These are phyloP conservation scores for Smallanthus sonchifolius DNA, from an alignment of 129 eudicot species.

Conservation along the genomic window DNA sequence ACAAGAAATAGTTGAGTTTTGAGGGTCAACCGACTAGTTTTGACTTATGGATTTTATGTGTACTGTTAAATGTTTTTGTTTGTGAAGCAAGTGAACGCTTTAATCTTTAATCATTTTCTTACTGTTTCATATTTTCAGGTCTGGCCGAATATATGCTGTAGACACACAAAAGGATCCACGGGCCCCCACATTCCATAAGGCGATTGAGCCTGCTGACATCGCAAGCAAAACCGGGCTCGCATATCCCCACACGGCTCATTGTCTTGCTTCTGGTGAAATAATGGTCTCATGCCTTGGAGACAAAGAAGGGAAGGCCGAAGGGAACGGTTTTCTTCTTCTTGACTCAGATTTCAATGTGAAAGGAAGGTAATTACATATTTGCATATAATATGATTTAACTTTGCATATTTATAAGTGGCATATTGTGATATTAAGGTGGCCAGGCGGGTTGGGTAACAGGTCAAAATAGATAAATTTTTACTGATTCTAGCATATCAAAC, in stretches of 20 bases:
- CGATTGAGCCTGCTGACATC: constrained; percentile 74
- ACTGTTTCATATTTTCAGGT: constrained; percentile 40
- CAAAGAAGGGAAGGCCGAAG: constrained; percentile 88
- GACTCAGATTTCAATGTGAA: constrained; percentile 93
- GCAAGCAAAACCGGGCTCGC: constrained; percentile 80
- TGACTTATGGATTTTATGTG: background rate
- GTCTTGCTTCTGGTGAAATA: constrained; percentile 97
- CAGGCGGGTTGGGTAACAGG: background rate
- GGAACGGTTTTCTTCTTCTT: constrained; percentile 90
- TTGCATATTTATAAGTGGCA: background rate
- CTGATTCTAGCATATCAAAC: background rate
- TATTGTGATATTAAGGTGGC: background rate
- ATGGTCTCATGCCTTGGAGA: constrained; percentile 97
- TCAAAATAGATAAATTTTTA: background rate
- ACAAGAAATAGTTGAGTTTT: background rate
- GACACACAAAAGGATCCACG: constrained; percentile 75
- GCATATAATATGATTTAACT: background rate
- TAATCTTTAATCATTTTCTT: background rate
- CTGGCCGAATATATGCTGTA: constrained; percentile 84
- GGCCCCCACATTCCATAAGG: constrained; percentile 78
- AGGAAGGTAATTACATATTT: constrained; percentile 64
- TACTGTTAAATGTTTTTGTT: background rate
- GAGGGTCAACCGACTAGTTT: background rate
- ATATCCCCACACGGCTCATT: constrained; percentile 92
- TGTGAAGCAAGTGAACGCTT: background rate